phyloP scores from a whole-genome alignment of 176 grass and related monocot species.

The Panicum miliaceum region DNA sequence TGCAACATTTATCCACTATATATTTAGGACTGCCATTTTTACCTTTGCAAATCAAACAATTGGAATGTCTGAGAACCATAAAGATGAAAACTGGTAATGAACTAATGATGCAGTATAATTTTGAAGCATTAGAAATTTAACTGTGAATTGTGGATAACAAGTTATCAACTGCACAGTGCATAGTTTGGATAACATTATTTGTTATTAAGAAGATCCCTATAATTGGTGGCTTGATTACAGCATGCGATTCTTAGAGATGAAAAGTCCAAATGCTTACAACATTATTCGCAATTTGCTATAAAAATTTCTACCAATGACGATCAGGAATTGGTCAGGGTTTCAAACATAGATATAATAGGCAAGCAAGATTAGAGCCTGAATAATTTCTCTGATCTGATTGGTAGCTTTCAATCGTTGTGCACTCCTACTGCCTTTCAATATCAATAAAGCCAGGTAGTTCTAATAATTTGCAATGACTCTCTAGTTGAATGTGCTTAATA shows the following conservation, averaged over 20 bases:
- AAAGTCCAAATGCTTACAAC: background rate
- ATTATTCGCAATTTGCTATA: background rate
- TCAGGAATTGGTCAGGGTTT: background rate
- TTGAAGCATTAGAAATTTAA: background rate
- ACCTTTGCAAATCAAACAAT: background rate
- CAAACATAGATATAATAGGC: background rate
- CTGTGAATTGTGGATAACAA: background rate
- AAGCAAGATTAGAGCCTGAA: background rate
- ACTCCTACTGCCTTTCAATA: conserved; percentile 30
- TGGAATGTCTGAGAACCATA: conserved; percentile 5
- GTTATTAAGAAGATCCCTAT: background rate
- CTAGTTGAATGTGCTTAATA: conserved; percentile 1
- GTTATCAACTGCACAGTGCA: background rate
- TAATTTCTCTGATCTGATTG: conserved; percentile 7
- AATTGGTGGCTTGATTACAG: background rate
- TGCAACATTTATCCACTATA: background rate
- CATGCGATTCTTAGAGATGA: conserved; percentile 2
- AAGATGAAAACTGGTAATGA: background rate
- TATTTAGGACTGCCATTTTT: background rate
- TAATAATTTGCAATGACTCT: background rate
- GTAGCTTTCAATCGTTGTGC: background rate
- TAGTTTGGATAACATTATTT: conserved; percentile 8
- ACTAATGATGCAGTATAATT: background rate
- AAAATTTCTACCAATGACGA: background rate
- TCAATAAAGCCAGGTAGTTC: conserved; percentile 6